phyloP scores from a whole-genome alignment of 768 basidiomycete genomes.

The Calocera viscosa region DNA sequence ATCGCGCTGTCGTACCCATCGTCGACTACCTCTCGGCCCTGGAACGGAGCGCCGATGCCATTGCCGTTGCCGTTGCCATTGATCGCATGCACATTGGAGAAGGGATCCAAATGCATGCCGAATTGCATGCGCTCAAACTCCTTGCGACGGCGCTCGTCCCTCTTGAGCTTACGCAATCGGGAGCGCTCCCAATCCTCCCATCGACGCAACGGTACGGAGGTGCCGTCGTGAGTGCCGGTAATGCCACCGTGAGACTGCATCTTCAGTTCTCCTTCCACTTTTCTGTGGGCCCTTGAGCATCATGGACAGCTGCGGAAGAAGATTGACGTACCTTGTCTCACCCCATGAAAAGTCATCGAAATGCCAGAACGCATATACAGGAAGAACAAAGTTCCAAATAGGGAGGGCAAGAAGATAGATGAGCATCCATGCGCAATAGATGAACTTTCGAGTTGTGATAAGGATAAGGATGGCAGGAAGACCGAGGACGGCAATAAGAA shows the following conservation, averaged over 20 bases:
- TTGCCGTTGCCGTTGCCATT: slow-evolving; percentile 40
- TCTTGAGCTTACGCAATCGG: slow-evolving; percentile 73
- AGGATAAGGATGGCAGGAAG: slow-evolving; percentile 85
- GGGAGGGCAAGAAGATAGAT: slow-evolving; percentile 87
- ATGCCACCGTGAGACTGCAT: slow-evolving; percentile 64
- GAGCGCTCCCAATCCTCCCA: slow-evolving; percentile 99
- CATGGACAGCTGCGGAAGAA: slow-evolving; percentile 11
- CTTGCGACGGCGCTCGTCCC: slow-evolving; percentile 68
- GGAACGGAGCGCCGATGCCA: slow-evolving; percentile 23
- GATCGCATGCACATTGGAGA: slow-evolving; percentile 39
- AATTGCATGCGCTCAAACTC: slow-evolving; percentile 58
- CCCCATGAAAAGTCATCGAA: slow-evolving; percentile 99
- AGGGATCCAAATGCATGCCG: slow-evolving; percentile 17
- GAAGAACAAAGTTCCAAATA: slow-evolving; percentile 90
- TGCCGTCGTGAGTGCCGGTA: slow-evolving; percentile 38
- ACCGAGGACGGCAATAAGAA: slow-evolving; percentile 83
- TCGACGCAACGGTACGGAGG: slow-evolving; percentile 76
- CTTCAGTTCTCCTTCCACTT: slow-evolving; percentile 85
- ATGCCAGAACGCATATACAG: slow-evolving; percentile 96
- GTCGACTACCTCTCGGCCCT: slow-evolving; percentile 19
- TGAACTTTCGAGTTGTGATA: slow-evolving; percentile 85
- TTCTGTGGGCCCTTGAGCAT: slow-evolving; percentile 37
- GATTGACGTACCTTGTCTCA: slow-evolving; percentile 66
- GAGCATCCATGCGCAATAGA: slow-evolving; percentile 97
- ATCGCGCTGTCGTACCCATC: slow-evolving; percentile 29